Base-by-base conservation (phyloP, 257 asterid genomes). In the Jasminum sambac region DNA sequence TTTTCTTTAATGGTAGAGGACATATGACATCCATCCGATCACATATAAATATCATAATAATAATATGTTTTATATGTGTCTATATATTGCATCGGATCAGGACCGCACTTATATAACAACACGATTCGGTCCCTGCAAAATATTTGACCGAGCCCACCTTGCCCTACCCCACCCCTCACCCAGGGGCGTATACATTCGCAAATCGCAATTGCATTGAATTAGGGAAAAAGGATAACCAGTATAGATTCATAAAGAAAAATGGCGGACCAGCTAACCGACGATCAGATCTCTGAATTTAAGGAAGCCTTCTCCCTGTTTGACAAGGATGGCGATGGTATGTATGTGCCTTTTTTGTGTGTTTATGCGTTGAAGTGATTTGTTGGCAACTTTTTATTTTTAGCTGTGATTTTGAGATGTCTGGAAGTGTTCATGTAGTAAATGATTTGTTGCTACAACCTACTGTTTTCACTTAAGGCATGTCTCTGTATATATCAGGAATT, bases 281-380 rank as follows among this genome's bases (percentile, higher is more conserved):
- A 79, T 71, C 86, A 82, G 84, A 82, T 79, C 84, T 79, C 82
- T 30, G 84, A 82, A 74, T 82, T 82, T 77, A 82, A 79, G 80
- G 86, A 82, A 71, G 86, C 86, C 8, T 82, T 82, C 74, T 76
- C 84, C 39, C 82, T 82, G 37, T 82, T 82, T 71, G 86, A 82
- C 80, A 82, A 82, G 78, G 84, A 82, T 17, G 68, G 68, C 50
- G 68, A 63, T 40, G 68, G 68, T 63, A 38, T 2, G 67, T 63
- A 5, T 63, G 0, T 13, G 42, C 30, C 13, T 17, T 25, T 14
- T 12, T 24, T 12, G 34, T 30, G 46, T 37, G 11, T 13, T 19
- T 16, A 37, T 36, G 67, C 21, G 62, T 19, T 23, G 30, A 10
- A 55, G 5, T 55, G 34, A 55, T 19, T 55, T 21, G 36, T 55